Percentiles rank a stretch among this genome's conserved stretches.
phyloP scores from a whole-genome alignment of 441 rosid species.

The Biscutella laevigata region DNA sequence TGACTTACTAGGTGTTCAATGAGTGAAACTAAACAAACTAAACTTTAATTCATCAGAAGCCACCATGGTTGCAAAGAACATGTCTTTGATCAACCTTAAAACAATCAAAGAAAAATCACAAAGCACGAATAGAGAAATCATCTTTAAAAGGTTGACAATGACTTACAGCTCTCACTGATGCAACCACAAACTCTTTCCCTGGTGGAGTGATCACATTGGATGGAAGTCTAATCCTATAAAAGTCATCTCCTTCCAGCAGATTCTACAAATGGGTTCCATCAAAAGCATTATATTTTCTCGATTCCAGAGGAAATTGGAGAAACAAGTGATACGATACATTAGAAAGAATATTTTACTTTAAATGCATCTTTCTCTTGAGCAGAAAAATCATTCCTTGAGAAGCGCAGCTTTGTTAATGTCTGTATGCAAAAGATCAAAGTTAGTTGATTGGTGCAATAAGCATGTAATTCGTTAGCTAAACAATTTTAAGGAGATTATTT shows the following conservation, averaged over 20 bases:
- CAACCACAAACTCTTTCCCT: conserved; percentile 58
- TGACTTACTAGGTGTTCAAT: not conserved
- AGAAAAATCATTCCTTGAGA: conserved; percentile 60
- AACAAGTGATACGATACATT: not conserved
- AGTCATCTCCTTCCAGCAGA: conserved; percentile 56
- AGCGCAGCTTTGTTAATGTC: conserved; percentile 80
- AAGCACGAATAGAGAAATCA: not conserved
- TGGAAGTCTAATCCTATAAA: conserved; percentile 82
- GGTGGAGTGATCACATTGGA: conserved; percentile 72
- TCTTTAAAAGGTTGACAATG: not conserved
- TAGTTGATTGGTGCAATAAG: not conserved
- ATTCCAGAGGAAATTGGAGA: not conserved
- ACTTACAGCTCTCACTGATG: conserved; percentile 89
- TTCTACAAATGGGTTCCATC: conserved; percentile 36
- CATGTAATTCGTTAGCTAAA: not conserved
- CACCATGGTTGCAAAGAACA: not conserved
- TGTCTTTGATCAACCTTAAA: not conserved
- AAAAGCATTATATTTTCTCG: not conserved
- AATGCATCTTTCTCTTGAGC: conserved; percentile 54
- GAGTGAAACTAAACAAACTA: not conserved
- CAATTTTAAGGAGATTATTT: not conserved
- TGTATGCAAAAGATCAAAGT: conserved; percentile 17
- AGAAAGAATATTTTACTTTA: conserved; percentile 33
- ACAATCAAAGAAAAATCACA: not conserved
- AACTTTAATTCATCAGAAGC: not conserved